These are phyloP conservation scores for Fusarium sp. DNA, from an alignment of 2,329 filamentous ascomycete genomes.

Conservation along the genomic window DNA sequence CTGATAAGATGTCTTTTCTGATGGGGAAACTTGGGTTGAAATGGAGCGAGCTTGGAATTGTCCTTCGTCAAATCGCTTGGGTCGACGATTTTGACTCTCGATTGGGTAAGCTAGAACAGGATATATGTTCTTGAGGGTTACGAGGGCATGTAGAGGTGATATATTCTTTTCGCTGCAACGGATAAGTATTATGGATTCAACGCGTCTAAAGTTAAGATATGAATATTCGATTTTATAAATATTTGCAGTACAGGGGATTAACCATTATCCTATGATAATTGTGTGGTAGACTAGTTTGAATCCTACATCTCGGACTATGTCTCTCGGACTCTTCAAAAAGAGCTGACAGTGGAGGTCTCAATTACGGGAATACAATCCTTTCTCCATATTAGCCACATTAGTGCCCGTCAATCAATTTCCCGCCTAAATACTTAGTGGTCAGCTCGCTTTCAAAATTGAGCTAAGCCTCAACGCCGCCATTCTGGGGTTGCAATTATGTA, in stretches of 20 bases:
- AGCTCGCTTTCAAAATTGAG: background rate
- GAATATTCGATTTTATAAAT: background rate
- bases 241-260: background rate
- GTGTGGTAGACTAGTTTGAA: constrained; percentile 9
- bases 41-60: background rate
- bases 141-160: background rate
- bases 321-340: background rate
- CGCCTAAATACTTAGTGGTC: background rate
- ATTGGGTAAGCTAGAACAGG: background rate
- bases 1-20: background rate
- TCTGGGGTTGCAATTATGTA: background rate
- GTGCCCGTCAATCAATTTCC: background rate
- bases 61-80: constrained; percentile 8
- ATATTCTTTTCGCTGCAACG: background rate
- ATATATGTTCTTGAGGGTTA: background rate
- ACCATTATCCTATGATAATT: background rate
- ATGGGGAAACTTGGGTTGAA: background rate
- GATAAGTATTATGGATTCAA: background rate
- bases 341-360: background rate
- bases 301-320: constrained; percentile 17
- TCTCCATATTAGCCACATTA: background rate
- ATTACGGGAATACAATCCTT: background rate
- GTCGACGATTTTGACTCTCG: background rate
- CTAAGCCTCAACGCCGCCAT: constrained; percentile 1
- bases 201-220: background rate